phyloP scores from a whole-genome alignment of 2,329 filamentous ascomycete genomes.

The Alternaria viburni region DNA sequence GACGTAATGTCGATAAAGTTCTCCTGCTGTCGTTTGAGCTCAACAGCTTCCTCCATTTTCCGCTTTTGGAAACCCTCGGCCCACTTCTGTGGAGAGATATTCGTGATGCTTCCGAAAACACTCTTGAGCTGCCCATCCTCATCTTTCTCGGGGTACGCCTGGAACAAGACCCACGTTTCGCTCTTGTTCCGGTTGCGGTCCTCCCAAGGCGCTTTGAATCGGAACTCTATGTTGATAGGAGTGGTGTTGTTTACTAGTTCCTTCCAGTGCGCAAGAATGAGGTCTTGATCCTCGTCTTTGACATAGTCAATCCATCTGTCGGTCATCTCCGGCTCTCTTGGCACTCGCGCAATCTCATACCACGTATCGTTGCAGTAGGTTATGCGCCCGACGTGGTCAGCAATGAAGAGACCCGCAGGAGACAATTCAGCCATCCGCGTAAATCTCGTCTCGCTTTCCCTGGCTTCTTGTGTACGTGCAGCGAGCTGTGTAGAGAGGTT shows the following conservation, averaged over 20 bases:
- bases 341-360: conserved; percentile 71
- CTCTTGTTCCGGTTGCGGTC: conserved; percentile 60
- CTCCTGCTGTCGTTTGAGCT: conserved; percentile 80
- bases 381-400: conserved; percentile 72
- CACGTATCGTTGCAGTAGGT: conserved; percentile 83
- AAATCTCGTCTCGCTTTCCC: conserved; percentile 75
- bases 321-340: conserved; percentile 63
- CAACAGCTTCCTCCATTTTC: conserved; percentile 79
- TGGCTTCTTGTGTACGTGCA: conserved; percentile 63
- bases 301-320: conserved; percentile 77
- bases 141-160: conserved; percentile 75
- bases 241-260: conserved; percentile 66
- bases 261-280: conserved; percentile 67
- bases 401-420: conserved; percentile 84
- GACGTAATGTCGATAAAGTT: conserved; percentile 82
- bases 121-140: conserved; percentile 70
- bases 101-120: conserved; percentile 81
- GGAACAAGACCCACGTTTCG: conserved; percentile 81
- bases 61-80: conserved; percentile 80
- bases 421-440: conserved; percentile 85
- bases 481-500: conserved; percentile 78
- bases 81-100: conserved; percentile 85
- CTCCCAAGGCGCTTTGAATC: conserved; percentile 73
- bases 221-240: conserved; percentile 73
- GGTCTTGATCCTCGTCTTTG: conserved; percentile 67